Percentiles rank a stretch among this genome's conserved stretches.
phyloP scores from a whole-genome alignment of 208 protist species.

The Crithidia brevicula region DNA sequence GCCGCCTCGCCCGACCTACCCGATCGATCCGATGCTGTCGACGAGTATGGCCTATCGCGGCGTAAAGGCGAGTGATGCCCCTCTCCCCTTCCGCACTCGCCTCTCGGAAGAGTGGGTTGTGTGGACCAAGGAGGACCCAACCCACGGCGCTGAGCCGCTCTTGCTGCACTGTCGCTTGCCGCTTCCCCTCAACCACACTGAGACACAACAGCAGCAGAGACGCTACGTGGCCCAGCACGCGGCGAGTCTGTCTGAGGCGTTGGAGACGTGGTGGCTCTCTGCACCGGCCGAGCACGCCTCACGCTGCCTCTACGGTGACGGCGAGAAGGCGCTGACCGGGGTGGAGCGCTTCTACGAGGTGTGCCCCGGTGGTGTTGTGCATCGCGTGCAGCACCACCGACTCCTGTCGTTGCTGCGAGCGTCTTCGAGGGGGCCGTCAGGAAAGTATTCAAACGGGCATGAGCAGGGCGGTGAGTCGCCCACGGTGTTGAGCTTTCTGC shows the following conservation, averaged over 20 bases:
- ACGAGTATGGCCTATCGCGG: conserved; percentile 12
- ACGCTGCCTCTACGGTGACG: conserved; percentile 79
- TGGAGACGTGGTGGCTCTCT: conserved; percentile 55
- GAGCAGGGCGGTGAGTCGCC: background rate
- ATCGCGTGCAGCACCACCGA: conserved; percentile 51
- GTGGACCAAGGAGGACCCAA: conserved; percentile 43
- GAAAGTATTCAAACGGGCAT: too few relatives aligned
- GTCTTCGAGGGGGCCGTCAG: background rate
- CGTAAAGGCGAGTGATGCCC: background rate
- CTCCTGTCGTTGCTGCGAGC: conserved; percentile 26
- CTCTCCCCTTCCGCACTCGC: conserved; percentile 37
- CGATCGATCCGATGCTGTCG: conserved; percentile 9
- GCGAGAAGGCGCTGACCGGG: conserved; percentile 54
- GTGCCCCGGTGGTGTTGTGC: conserved; percentile 50
- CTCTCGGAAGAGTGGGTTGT: conserved; percentile 83
- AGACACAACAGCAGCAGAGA: conserved; percentile 28
- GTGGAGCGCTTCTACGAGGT: conserved; percentile 70
- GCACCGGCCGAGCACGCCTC: conserved; percentile 8
- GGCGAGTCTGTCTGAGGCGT: conserved; percentile 20
- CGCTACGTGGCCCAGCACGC: conserved; percentile 37
- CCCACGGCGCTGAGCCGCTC: conserved; percentile 9
- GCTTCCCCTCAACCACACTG: conserved; percentile 40
- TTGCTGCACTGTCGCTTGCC: conserved; percentile 88
- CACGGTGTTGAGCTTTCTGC: conserved; percentile 33
- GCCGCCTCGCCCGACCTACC: conserved; percentile 3